A percentile compares a stretch with the other conserved stretches of the same genome.
Evolutionary conservation across 192 early-diverging fungal genomes (phyloP).

Genomic region (Tieghemiomyces parasiticus): DNA sequence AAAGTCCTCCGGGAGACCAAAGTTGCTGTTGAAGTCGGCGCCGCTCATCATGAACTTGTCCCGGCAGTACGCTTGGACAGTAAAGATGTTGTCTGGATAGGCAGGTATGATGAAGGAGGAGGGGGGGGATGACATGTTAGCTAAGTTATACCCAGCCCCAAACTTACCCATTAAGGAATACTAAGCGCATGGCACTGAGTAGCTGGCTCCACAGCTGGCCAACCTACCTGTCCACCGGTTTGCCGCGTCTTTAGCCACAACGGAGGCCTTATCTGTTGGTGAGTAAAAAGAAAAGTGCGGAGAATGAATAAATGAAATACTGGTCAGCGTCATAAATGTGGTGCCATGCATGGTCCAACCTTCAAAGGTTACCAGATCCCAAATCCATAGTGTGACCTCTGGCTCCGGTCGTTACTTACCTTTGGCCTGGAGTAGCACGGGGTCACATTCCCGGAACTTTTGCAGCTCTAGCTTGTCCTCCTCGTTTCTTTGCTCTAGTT

Average conservation of each 20-base stretch:
- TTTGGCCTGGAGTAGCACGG: conserved; percentile 47
- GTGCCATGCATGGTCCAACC: too few relatives aligned
- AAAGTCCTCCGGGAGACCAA: conserved; percentile 55
- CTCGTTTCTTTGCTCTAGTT: conserved; percentile 26
- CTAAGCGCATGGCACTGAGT: too few relatives aligned
- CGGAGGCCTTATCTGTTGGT: conserved; percentile 34
- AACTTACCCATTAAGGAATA: too few relatives aligned
- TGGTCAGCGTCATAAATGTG: too few relatives aligned
- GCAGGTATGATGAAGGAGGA: too few relatives aligned
- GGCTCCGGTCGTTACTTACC: too few relatives aligned
- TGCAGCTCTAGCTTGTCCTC: conserved; percentile 37
- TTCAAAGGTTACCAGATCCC: too few relatives aligned
- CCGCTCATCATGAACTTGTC: conserved; percentile 52
- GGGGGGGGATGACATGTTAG: too few relatives aligned
- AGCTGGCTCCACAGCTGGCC: too few relatives aligned
- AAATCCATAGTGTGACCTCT: too few relatives aligned
- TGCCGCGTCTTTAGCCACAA: conserved; percentile 48
- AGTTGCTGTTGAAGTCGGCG: conserved; percentile 42
- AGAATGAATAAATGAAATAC: neutral
- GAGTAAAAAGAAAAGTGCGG: neutral
- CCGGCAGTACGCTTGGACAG: conserved; percentile 59
- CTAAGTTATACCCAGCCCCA: too few relatives aligned
- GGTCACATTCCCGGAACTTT: conserved; percentile 63
- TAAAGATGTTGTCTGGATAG: conserved; percentile 73
- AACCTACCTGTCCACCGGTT: conserved; percentile 72